phyloP scores from a whole-genome alignment of 78 protist genomes.

The Pigoraptor vietnamica region DNA sequence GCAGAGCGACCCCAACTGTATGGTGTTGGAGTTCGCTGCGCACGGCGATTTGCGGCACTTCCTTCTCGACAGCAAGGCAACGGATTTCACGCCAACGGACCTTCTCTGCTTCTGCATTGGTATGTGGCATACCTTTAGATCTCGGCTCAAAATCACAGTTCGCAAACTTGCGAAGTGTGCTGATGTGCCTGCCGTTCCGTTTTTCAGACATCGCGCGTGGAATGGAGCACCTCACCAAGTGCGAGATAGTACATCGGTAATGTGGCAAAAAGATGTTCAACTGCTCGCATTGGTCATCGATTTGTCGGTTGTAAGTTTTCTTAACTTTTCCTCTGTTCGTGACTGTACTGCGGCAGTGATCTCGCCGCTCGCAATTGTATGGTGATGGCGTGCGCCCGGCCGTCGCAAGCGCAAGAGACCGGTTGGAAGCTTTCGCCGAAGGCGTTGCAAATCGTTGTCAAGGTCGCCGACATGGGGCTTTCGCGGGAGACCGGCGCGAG shows the following conservation, averaged over 20 bases:
- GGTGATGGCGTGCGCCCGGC: neutral
- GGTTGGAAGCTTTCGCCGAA: neutral
- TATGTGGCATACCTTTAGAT: too few species aligned
- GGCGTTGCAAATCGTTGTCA: neutral
- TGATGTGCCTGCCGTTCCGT: too few species aligned
- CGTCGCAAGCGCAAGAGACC: neutral
- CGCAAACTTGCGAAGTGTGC: too few species aligned
- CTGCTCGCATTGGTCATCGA: too few species aligned
- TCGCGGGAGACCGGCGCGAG: neutral
- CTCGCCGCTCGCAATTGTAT: neutral
- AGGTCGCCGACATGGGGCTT: constrained; percentile 1
- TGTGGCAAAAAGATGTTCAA: too few species aligned
- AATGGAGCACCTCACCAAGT: neutral
- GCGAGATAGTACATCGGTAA: neutral
- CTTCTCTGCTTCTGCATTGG: neutral
- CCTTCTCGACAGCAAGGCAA: neutral
- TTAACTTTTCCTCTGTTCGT: too few species aligned
- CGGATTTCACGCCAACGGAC: neutral
- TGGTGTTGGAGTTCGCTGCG: neutral
- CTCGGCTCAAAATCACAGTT: too few species aligned
- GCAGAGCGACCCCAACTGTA: neutral
- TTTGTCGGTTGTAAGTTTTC: too few species aligned
- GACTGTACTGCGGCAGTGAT: too few species aligned
- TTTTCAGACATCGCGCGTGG: neutral
- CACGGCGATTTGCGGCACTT: neutral